These are phyloP conservation scores for Coemansia sp. DNA, from an alignment of 192 early-diverging fungal genomes.

Conservation along the genomic window DNA sequence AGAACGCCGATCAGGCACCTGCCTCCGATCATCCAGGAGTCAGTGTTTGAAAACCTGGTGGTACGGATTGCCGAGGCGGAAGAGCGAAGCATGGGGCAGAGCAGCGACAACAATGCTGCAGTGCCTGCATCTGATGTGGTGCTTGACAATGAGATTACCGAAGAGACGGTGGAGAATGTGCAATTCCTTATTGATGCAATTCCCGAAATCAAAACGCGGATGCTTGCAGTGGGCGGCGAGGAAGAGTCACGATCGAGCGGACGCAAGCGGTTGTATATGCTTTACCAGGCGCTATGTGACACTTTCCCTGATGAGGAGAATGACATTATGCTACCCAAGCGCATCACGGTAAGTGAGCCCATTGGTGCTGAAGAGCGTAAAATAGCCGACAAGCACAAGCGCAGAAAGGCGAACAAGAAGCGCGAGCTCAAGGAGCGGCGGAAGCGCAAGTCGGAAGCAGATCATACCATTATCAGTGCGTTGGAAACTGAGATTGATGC, in stretches of 20 bases:
- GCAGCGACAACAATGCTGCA: constrained; percentile 1
- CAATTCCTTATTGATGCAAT: constrained; percentile 44
- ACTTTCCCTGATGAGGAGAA: constrained; percentile 46
- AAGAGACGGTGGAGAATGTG: constrained; percentile 33
- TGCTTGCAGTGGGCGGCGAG: constrained; percentile 36
- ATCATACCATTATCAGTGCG: constrained; percentile 13
- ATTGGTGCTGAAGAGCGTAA: constrained; percentile 46
- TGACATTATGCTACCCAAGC: constrained; percentile 28
- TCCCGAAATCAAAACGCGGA: constrained; percentile 33
- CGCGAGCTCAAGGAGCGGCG: constrained; percentile 31
- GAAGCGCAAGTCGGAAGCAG: constrained; percentile 15
- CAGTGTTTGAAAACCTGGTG: constrained; percentile 46
- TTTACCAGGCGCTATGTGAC: constrained; percentile 48
- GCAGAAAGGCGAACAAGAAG: constrained; percentile 32
- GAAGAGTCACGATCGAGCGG: constrained; percentile 23
- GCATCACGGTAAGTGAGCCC: constrained; percentile 25
- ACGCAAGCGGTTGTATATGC: constrained; percentile 38
- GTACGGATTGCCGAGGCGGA: constrained; percentile 52
- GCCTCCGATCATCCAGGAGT: constrained; percentile 34
- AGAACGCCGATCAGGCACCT: constrained; percentile 35
- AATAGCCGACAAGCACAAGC: constrained; percentile 39
- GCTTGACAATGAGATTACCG: constrained; percentile 30
- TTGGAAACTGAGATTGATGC: constrained; percentile 24
- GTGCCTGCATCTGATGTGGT: constrained; percentile 1
- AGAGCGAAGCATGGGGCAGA: constrained; percentile 15